A percentile compares a stretch with the other conserved stretches of the same genome.
Evolutionary conservation across 192 early-diverging fungal species (phyloP).

Genomic region (Cetraspora pellucida): DNA sequence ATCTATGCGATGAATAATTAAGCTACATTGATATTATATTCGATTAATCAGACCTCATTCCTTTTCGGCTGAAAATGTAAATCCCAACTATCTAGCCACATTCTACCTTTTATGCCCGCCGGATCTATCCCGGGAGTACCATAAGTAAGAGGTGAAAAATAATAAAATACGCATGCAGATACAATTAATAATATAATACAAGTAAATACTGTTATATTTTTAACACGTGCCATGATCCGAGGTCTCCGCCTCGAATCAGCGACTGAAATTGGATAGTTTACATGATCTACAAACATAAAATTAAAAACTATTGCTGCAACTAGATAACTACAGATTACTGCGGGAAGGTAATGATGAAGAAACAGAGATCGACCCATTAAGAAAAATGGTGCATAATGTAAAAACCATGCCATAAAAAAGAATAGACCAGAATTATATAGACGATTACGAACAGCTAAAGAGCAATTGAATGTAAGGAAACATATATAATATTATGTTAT

Average conservation of each 20-base stretch:
- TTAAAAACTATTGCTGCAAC: conserved; percentile 74
- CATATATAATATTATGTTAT: background rate
- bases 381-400: conserved; percentile 93
- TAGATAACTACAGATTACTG: conserved; percentile 81
- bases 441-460: conserved; percentile 59
- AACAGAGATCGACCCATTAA: conserved; percentile 90
- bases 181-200: conserved; percentile 48
- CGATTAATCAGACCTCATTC: too few species aligned
- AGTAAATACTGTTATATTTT: conserved; percentile 41
- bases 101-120: conserved; percentile 60
- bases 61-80: conserved; percentile 67
- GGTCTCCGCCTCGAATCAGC: conserved; percentile 40
- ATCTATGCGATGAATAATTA: too few species aligned
- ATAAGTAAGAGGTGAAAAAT: conserved; percentile 87
- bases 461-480: background rate
- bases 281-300: conserved; percentile 69
- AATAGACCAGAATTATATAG: conserved; percentile 72
- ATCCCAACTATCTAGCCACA: conserved; percentile 84
- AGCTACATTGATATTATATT: too few species aligned
- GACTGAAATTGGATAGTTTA: conserved; percentile 50
- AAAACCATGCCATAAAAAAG: conserved; percentile 78
- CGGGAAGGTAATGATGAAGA: conserved; percentile 94
- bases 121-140: conserved; percentile 69
- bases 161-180: conserved; percentile 67
- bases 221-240: conserved; percentile 45